Conservation (phyloP, 2,329 filamentous ascomycete genomes). For the Colletotrichum sansevieriae region DNA sequence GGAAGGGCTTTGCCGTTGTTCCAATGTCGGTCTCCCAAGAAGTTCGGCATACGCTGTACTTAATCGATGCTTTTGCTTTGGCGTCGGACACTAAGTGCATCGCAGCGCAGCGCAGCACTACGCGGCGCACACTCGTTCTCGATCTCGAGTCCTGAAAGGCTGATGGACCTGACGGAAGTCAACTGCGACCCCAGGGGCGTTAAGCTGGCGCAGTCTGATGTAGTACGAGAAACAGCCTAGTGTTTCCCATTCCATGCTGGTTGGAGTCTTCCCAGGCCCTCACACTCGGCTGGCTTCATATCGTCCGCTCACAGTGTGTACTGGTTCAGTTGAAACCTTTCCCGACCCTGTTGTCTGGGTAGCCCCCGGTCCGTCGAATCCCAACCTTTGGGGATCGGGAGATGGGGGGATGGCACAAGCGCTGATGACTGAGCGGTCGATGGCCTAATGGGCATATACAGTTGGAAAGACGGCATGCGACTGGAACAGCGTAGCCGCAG, state of each 20-base stretch:
- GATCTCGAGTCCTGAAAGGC: slow-evolving; percentile 3
- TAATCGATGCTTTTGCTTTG: slow-evolving; percentile 27
- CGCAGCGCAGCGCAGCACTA: neutral
- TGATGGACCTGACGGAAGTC: neutral
- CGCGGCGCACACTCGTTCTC: slow-evolving; percentile 19
- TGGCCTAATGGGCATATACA: no score
- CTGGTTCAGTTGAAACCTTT: slow-evolving; percentile 38
- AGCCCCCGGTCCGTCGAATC: slow-evolving; percentile 27
- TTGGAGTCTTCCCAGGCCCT: slow-evolving; percentile 24
- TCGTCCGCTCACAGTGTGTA: slow-evolving; percentile 34
- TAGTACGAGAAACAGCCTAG: slow-evolving; percentile 40
- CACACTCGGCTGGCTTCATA: slow-evolving; percentile 40
- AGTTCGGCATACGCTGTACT: slow-evolving; percentile 37
- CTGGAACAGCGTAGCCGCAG: slow-evolving; percentile 9
- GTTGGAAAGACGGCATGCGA: no score
- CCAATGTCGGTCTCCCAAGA: neutral
- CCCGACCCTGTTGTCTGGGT: slow-evolving; percentile 31
- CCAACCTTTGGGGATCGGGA: slow-evolving; percentile 33
- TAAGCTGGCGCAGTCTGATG: slow-evolving; percentile 34
- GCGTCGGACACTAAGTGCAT: slow-evolving; percentile 3
- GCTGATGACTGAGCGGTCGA: no score
- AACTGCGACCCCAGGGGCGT: slow-evolving; percentile 24
- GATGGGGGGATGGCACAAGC: no score
- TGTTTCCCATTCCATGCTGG: slow-evolving; percentile 39
- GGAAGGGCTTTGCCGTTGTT: slow-evolving; percentile 17